A percentile compares a stretch with the other conserved stretches of the same genome.
phyloP scores from a whole-genome alignment of 176 grass and related monocot genomes.

The Carex myosuroides region DNA sequence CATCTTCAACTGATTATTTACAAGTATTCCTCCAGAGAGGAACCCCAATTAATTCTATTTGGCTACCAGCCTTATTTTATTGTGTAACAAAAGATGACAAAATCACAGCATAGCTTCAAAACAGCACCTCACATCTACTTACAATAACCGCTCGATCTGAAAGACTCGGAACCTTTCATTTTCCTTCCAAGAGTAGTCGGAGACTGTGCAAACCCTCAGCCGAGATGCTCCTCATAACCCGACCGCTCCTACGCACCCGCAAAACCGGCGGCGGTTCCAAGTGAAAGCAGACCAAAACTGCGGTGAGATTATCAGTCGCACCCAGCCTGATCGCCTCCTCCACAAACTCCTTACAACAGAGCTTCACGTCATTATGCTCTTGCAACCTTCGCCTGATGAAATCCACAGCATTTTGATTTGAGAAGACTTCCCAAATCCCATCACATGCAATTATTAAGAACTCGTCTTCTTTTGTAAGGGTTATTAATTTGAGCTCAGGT shows the following conservation, averaged over 20 bases:
- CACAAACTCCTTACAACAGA: conserved; percentile 70
- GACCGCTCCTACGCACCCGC: conserved; percentile 11
- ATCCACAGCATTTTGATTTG: conserved; percentile 80
- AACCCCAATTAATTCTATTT: conserved; percentile 48
- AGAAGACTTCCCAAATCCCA: conserved; percentile 91
- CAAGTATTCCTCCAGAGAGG: conserved; percentile 32
- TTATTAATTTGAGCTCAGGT: conserved; percentile 76
- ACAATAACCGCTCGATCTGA: background rate
- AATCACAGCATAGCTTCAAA: conserved; percentile 43
- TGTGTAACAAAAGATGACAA: conserved; percentile 40
- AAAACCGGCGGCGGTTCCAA: conserved; percentile 40
- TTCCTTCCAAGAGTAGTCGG: conserved; percentile 49
- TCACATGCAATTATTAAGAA: conserved; percentile 90
- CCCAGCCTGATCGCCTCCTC: conserved; percentile 55
- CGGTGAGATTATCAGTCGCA: conserved; percentile 63
- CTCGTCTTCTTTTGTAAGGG: conserved; percentile 61
- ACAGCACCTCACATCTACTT: conserved; percentile 23
- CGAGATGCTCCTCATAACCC: conserved; percentile 48
- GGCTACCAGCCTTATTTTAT: conserved; percentile 19
- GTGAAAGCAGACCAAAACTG: conserved; percentile 74
- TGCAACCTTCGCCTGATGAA: conserved; percentile 49
- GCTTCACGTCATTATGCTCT: conserved; percentile 64
- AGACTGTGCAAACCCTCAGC: conserved; percentile 63
- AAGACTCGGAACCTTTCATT: conserved; percentile 19
- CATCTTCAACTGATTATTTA: conserved; percentile 40